These are phyloP conservation scores for Achaetomiella virescens DNA, from an alignment of 495 filamentous ascomycete species.

Conservation along the genomic window DNA sequence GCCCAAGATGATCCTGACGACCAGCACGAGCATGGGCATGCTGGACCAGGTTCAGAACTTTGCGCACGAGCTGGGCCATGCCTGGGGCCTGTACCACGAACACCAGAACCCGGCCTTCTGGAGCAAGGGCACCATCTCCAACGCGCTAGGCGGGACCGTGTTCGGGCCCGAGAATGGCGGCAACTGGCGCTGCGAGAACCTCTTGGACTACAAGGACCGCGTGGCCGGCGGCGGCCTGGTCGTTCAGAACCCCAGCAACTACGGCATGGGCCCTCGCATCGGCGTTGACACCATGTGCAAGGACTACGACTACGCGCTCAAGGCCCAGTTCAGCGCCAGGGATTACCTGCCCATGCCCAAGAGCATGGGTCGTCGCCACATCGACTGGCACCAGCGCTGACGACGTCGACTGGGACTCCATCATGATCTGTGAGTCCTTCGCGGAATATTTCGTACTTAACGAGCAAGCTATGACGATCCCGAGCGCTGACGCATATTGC, in stretches of 20 bases:
- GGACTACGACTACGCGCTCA: not conserved
- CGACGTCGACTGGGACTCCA: slow-evolving; percentile 16
- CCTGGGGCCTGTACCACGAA: slow-evolving; percentile 17
- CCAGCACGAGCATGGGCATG: not conserved
- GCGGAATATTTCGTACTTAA: too few species aligned
- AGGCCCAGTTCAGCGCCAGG: not conserved
- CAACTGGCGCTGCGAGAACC: not conserved
- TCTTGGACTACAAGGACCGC: too few species aligned
- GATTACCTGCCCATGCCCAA: slow-evolving; percentile 11
- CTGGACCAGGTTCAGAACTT: slow-evolving; percentile 9
- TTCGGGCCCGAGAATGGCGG: slow-evolving; percentile 1
- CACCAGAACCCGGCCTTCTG: slow-evolving; percentile 17
- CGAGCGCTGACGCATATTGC: not conserved
- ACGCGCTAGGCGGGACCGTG: not conserved
- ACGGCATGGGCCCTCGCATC: not conserved
- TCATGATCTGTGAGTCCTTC: slow-evolving; percentile 13
- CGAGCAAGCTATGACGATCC: too few species aligned
- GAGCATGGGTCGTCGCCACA: not conserved
- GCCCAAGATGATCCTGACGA: not conserved
- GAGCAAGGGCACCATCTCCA: not conserved
- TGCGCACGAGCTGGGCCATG: slow-evolving; percentile 19
- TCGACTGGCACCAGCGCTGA: not conserved
- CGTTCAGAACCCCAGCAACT: not conserved
- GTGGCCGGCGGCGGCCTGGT: not conserved
- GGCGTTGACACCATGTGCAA: not conserved